Conservation (phyloP, 2,329 filamentous ascomycete genomes). For the Phaeosphaeriaceae sp. region DNA sequence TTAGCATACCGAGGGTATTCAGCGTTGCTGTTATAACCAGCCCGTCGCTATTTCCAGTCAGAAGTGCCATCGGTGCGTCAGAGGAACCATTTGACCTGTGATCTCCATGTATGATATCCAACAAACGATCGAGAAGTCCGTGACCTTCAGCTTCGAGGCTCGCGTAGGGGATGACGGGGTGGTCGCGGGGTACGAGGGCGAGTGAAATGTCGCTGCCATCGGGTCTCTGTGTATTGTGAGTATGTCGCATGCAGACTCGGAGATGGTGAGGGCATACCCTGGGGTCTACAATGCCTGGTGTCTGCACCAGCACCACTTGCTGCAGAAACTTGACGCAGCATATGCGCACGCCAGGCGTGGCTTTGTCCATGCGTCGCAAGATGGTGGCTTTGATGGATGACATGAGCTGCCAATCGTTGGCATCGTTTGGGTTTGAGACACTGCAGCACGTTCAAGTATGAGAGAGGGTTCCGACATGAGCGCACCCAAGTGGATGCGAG, state of each 20-base stretch:
- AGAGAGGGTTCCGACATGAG: conserved; percentile 37
- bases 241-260: conserved; percentile 8
- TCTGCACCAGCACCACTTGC: conserved; percentile 90
- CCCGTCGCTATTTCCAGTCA: conserved; percentile 70
- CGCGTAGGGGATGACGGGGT: conserved; percentile 78
- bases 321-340: conserved; percentile 99
- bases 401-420: conserved; percentile 85
- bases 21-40: conserved; percentile 89
- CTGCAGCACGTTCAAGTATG: conserved; percentile 59
- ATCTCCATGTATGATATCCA: conserved; percentile 85
- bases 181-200: conserved; percentile 81
- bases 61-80: conserved; percentile 15
- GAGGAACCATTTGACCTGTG: conserved; percentile 68
- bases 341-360: conserved; percentile 77
- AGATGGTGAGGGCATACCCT: conserved; percentile 65
- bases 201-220: conserved; percentile 86
- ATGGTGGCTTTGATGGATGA: conserved; percentile 87
- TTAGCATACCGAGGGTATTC: conserved; percentile 83
- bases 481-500: conserved; percentile 19
- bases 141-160: conserved; percentile 92
- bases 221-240: conserved; percentile 62
- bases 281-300: conserved; percentile 82
- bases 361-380: conserved; percentile 84
- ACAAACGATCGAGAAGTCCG: conserved; percentile 86
- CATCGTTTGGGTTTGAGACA: conserved; percentile 85